These are phyloP conservation scores for Ambispora gerdemannii DNA, from an alignment of 192 early-diverging fungal species.

Conservation along the genomic window DNA sequence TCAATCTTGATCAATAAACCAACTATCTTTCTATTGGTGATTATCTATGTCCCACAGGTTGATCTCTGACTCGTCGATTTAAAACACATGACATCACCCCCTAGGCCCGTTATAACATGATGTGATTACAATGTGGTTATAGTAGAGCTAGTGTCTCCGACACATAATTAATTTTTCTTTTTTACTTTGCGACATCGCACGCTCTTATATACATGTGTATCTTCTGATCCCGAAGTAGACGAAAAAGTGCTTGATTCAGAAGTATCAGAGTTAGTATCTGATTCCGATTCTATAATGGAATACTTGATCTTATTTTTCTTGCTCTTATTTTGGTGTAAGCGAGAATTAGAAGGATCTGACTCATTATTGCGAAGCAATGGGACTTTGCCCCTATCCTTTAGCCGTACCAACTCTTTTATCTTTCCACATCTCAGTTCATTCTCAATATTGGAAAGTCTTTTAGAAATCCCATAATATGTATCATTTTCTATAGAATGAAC, in stretches of 20 bases:
- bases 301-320: slow-evolving; percentile 20
- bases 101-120: slow-evolving; percentile 17
- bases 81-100: slow-evolving; percentile 21
- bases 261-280: slow-evolving; percentile 23
- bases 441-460: no score
- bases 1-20: not conserved
- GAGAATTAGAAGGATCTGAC: slow-evolving; percentile 15
- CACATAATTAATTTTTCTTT: slow-evolving; percentile 20
- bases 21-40: not conserved
- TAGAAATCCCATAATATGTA: no score
- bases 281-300: slow-evolving; percentile 18
- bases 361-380: no score
- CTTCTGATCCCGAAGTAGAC: slow-evolving; percentile 25
- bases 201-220: slow-evolving; percentile 17
- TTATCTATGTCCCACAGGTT: not conserved
- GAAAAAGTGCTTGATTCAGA: slow-evolving; percentile 25
- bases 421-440: no score
- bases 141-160: no score
- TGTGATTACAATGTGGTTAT: slow-evolving; percentile 14
- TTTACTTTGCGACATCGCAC: slow-evolving; percentile 26
- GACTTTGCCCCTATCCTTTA: no score
- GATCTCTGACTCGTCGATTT: slow-evolving; percentile 15
- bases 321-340: slow-evolving; percentile 19
- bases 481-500: no score
- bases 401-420: no score